Conservation (phyloP, 1,284 basidiomycete species). For the Leccinum laetum region DNA sequence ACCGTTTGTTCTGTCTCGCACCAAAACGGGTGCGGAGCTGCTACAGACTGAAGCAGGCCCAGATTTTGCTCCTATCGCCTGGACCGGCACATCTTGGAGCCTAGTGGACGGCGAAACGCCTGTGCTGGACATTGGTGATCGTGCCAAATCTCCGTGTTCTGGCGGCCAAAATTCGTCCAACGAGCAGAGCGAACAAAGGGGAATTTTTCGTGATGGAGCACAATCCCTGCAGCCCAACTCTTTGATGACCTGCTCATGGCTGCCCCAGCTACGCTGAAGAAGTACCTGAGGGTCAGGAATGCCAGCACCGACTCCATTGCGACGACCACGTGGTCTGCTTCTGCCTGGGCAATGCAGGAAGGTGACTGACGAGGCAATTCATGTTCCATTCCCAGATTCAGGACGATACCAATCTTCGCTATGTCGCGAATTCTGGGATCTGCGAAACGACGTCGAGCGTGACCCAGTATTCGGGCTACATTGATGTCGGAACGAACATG, state of each 20-base stretch:
- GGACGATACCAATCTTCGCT: slow-evolving; percentile 40
- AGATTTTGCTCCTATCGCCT: slow-evolving; percentile 20
- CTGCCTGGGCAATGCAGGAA: slow-evolving; percentile 16
- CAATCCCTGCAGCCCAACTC: slow-evolving; percentile 31
- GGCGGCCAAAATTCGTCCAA: slow-evolving; percentile 9
- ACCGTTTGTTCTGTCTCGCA: slow-evolving; percentile 80
- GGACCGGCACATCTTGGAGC: slow-evolving; percentile 22
- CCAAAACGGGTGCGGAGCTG: slow-evolving; percentile 42
- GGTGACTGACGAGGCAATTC: slow-evolving; percentile 15
- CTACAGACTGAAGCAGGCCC: slow-evolving; percentile 29
- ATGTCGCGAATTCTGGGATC: slow-evolving; percentile 63
- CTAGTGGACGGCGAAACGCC: slow-evolving; percentile 28
- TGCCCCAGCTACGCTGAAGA: slow-evolving; percentile 13
- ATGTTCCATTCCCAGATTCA: slow-evolving; percentile 23
- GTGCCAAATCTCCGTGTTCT: slow-evolving; percentile 20
- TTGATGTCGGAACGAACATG: slow-evolving; percentile 60
- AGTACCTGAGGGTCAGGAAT: slow-evolving; percentile 16
- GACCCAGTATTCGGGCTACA: slow-evolving; percentile 66
- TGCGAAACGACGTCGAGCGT: slow-evolving; percentile 75
- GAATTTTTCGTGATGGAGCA: slow-evolving; percentile 4
- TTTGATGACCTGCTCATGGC: slow-evolving; percentile 30
- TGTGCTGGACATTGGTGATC: slow-evolving; percentile 19
- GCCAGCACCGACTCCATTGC: slow-evolving; percentile 15
- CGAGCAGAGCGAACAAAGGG: slow-evolving; percentile 19
- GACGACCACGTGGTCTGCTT: slow-evolving; percentile 18